Evolutionary conservation across 2,329 filamentous ascomycete species (phyloP), one percentile per base, ranked within the genome.

Genomic region (Monosporascus sp.): DNA sequence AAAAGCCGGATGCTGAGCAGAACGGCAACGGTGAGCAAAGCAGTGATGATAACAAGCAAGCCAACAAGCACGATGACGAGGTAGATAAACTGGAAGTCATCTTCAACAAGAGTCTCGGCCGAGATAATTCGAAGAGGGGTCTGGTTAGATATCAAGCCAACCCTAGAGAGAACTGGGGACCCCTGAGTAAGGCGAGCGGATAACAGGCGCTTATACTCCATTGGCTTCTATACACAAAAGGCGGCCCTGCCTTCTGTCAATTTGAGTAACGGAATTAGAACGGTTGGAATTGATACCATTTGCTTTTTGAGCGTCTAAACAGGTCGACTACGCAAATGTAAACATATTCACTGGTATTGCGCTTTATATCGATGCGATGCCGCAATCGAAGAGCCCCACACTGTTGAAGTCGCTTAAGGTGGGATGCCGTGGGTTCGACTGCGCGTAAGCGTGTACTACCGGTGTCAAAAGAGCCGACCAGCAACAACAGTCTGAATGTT

Each of bases 151-250:
- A 97, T 70, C 94, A 96, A 74, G 74, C 86, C 55, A 97, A 97
- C 67, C 94, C 94, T 46, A 78, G 87, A 55, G 86, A 90, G 65
- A 94, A 97, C 68, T 99, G 94, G 94, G 94, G 94, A 0, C 94
- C 94, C 1, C 84, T 96, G 83, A 76, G 73, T 50, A 75, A 75
- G 58, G 81, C 81, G 25, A 77, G 43, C 22, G 43, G 43, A 25
- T 46, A 24, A 69, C 58, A 75, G 73, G n/a, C 69, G 70, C 77
- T 93, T 69, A 90, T 82, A 76, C 83, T 81, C 54, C 82, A 80
- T 14, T 43, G 22, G 39, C 39, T 24, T 47, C 17, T 22, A 24
- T 18, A 47, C 14, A 47, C 9, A 37, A 47, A 17, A 24, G 11
- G 5, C 4, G 3, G 15, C n/a, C 15, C 7, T 15, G 20, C 25